Base-by-base conservation (phyloP, 768 basidiomycete species). In the Arthromyces matolae region DNA sequence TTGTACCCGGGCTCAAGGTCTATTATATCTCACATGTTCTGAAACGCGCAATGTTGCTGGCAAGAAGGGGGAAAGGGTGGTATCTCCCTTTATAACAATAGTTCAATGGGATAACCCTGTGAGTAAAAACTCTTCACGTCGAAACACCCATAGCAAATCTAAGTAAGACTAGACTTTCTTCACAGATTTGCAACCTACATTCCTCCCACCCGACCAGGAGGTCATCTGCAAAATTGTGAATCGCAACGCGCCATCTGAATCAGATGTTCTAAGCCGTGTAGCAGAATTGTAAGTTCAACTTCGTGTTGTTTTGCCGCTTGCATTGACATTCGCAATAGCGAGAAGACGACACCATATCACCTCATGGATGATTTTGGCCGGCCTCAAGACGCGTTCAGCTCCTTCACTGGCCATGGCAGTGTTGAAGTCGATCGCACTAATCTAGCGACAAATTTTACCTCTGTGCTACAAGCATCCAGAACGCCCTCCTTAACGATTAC, bases 1-100 rank as follows among this genome's bases (percentile, higher is more conserved):
- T 0, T 92, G 89, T 65, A 94, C 92, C 5, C 79, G 92, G 8
- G 91, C 91, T 0, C 86, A 93, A 59, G 71, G 72, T 9, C 71
- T 89, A 7, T 66, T 50, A 35, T 50, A 44, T 23, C 42, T 50
- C 37, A 38, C 42, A 0, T 23, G 28, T 29, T 16, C 44, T 27
- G 46, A 27, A 34, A 33, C n/a, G 12, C 51, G 54, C 16, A 56
- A 23, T 36, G 16, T 46, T 13, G 49, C 42, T 37, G 60, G 60
- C 5, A 51, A 79, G 41, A 66, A 67, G 14, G 79, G 78, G 52
- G 58, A 65, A 5, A 79, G 76, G 51, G 56, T 67, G 1, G 54
- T 84, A 4, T 85, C 86, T 3, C 69, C 73, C 9, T 91, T 91
- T 58, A 60, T 93, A 9, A 63, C 66, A 0, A 59, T 58, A 0